Base-by-base conservation (phyloP, 371 early-diverging fungal species). In the Mucor saturninus region DNA sequence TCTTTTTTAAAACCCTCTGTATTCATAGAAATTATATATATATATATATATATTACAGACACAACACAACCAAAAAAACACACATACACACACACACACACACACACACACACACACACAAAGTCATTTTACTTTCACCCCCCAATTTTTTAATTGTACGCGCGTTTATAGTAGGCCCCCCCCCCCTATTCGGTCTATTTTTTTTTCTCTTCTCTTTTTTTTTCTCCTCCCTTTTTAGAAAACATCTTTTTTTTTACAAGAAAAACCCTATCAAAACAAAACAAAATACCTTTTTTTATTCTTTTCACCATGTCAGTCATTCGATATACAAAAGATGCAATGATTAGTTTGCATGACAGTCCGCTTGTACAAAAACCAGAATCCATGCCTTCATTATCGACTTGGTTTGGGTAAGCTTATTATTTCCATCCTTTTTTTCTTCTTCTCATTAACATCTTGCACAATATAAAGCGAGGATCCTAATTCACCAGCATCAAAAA, bases 281-380 rank as follows among this genome's bases (percentile, higher is more conserved):
- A 39, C n/a, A 66, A 50, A 60, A 49, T 15, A 43, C 29, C 21
- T 21, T 21, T 21, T 21, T 21, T 21, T 21, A 21, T 21, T 21
- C 21, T 21, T 21, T 21, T 21, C 39, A 49, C 29, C 15, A 30
- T 15, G 28, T 31, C 26, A 54, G 58, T 77, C 28, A 73, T 73
- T 48, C 80, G 84, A 31, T 83, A 83, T 68, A 65, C 84, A 15
- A 76, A 73, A 64, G 76, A 80, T 59, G 62, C 61, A n/a, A 71
- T 83, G 55, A 67, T 83, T 42, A 57, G 69, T 37, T 62, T 83
- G 40, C 78, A 77, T 57, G 71, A 80, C 51, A 83, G 84, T 56
- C 84, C 84, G 10, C 74, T 83, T 59, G 84, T 80, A 37, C 66
- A 69, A 39, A 80, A 80, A 54, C 81, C 81, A 42, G 73, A 74